These are phyloP conservation scores for Anisodus acutangulus DNA, from an alignment of 257 asterid species.

Conservation along the genomic window DNA sequence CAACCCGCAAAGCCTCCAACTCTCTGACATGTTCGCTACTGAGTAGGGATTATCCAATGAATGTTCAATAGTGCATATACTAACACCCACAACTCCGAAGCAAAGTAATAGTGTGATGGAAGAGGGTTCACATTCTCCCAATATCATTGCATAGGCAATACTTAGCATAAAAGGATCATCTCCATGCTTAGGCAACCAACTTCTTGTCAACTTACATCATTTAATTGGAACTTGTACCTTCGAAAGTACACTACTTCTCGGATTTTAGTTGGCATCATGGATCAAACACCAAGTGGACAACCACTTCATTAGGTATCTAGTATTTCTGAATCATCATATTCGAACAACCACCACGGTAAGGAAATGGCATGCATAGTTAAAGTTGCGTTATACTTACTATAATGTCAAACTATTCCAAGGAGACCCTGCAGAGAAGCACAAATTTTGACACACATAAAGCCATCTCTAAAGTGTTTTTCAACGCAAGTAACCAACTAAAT, in stretches of 20 bases:
- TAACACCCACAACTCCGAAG: neutral
- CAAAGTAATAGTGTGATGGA: neutral
- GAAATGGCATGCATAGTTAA: neutral
- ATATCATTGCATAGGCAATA: neutral
- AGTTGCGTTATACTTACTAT: neutral
- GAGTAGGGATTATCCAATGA: neutral
- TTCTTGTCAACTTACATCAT: neutral
- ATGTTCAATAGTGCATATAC: neutral
- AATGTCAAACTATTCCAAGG: neutral
- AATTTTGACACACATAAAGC: neutral
- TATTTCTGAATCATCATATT: neutral
- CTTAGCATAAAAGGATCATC: neutral
- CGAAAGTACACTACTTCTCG: neutral
- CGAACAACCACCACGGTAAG: neutral
- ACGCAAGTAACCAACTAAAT: neutral
- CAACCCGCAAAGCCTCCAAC: neutral
- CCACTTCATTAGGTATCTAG: neutral
- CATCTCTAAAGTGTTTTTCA: neutral
- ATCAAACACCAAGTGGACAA: conserved; percentile 14
- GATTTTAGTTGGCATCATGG: neutral
- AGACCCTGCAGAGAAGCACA: neutral
- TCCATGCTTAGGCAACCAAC: neutral
- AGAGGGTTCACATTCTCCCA: neutral
- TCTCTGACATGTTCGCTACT: neutral
- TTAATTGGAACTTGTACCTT: neutral